phyloP scores from a whole-genome alignment of 2,329 filamentous ascomycete species.

The Madurella mycetomatis region DNA sequence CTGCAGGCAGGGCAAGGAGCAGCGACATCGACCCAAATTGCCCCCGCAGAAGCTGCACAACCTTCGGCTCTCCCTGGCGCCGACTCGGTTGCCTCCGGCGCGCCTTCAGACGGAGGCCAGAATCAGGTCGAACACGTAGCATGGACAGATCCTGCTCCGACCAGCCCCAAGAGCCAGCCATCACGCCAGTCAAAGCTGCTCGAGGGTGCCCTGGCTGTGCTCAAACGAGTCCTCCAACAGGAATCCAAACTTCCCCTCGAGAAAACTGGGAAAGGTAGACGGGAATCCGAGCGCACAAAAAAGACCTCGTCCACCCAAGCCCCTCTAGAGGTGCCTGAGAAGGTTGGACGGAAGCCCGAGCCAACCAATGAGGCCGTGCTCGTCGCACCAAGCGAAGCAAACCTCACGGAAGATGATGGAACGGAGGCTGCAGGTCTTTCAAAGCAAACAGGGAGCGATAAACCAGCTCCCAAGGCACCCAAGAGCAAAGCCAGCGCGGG shows the following conservation, averaged over 20 bases:
- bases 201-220: slow-evolving; percentile 34
- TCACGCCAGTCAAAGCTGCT: slow-evolving; percentile 21
- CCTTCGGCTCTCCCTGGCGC: not conserved
- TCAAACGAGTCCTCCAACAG: slow-evolving; percentile 37
- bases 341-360: too few relatives aligned
- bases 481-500: not conserved
- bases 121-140: not conserved
- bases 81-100: not conserved
- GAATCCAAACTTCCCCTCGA: slow-evolving; percentile 17
- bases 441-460: not conserved
- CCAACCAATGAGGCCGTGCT: not conserved
- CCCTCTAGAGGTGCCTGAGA: too few relatives aligned
- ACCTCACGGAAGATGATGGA: not conserved
- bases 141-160: not conserved
- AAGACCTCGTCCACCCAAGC: not conserved
- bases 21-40: not conserved
- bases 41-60: not conserved
- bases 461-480: not conserved
- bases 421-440: not conserved
- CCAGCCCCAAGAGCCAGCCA: too few relatives aligned
- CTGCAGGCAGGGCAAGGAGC: slow-evolving; percentile 16
- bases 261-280: not conserved
- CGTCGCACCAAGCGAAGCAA: too few relatives aligned
- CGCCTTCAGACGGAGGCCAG: not conserved
- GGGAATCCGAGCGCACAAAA: slow-evolving; percentile 3